Base-by-base conservation (phyloP, 2,329 filamentous ascomycete species). In the Curvularia sp. region DNA sequence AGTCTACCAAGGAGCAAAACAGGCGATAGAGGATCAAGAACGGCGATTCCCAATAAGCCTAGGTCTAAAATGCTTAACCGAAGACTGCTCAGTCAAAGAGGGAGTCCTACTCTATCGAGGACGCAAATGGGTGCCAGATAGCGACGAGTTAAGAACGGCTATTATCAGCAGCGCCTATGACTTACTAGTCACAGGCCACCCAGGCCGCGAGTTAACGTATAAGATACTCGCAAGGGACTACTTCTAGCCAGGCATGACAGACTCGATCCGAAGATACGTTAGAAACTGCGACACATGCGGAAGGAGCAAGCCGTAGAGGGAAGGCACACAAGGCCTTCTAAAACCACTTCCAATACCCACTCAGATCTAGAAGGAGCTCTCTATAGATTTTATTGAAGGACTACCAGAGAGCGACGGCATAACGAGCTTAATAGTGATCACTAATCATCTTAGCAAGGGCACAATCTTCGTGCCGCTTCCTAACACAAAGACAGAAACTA, bases 261-360 rank as follows among this genome's bases (percentile, higher is more conserved):
- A 21, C 10, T 10, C 12, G 2, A 21, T 49, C 2, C 36, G 19
- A 32, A 21, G 30, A 6, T 59, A 32, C n/a, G 25, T 51, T 13
- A n/a, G 34, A 9, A 49, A 39, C 19, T 59, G 32, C 18, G 12
- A 38, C 2, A 36, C 15, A 3, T 54, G 46, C 10, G 13, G 34
- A 32, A 34, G 47, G 3, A 43, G 6, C 1, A 59, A 28, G 19
- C 1, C 9, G 13, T 59, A 8, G 23, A 38, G 42, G 25, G 21
- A 51, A 2, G 10, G 12, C 1, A 48, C 23, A 2, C 9, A 45
- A 21, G 42, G 42, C 4, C 42, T 59, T 3, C 43, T 59, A 6
- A 39, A 59, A 18, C 57, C 27, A 25, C 27, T 59, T 5, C 48
- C 42, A 10, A 49, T 59, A 23, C 47, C 27, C 8, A 34, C 47